Base-by-base conservation (phyloP, 352 stramenopile species). In the Globisporangium polare region DNA sequence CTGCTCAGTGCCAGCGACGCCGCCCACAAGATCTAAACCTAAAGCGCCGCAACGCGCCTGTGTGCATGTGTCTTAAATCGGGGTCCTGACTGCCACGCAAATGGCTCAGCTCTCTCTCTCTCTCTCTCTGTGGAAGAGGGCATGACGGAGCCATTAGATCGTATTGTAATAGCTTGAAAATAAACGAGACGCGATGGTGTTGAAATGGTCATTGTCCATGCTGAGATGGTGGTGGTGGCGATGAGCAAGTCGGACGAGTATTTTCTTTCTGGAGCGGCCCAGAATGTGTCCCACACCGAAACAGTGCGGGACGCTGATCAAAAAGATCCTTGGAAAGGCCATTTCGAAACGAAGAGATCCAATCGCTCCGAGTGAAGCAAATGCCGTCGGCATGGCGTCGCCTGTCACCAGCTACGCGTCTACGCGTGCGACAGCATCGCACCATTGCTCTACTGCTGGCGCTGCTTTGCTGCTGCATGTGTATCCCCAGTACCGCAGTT, bases 1-100 rank as follows among this genome's bases (percentile, higher is more conserved):
- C 29, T 86, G 45, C 60, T 86, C 18, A 86, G 76, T 52, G 10
- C 55, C n/a, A 63, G 62, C 24, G 62, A 68, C 37, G 39, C 62
- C 24, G 54, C 62, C 18, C 54, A 68, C 62, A 68, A 68, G 50
- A 59, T 63, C 15, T 68, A 27, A 61, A 24, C 2, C 18, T 47
- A 54, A 22, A 33, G 5, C 29, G 29, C 8, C n/a, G n/a, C 5
- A 33, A 33, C 29, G 29, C 2, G 17, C 20, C 27, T 55, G 10
- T 42, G 33, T 39, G 33, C 15, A 0, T 39, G 26, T 45, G 18
- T 46, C 17, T 33, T 33, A 7, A 13, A n/a, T 61, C 31, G 52
- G 37, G 20, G 20, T 35, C n/a, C n/a, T n/a, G n/a, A n/a, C 43
- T 31, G 43, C 17, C 1, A 22, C 26, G 12, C 5, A 29, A 24